Evolutionary conservation across 768 basidiomycete genomes (phyloP).

Genomic region (Suillus paluster): DNA sequence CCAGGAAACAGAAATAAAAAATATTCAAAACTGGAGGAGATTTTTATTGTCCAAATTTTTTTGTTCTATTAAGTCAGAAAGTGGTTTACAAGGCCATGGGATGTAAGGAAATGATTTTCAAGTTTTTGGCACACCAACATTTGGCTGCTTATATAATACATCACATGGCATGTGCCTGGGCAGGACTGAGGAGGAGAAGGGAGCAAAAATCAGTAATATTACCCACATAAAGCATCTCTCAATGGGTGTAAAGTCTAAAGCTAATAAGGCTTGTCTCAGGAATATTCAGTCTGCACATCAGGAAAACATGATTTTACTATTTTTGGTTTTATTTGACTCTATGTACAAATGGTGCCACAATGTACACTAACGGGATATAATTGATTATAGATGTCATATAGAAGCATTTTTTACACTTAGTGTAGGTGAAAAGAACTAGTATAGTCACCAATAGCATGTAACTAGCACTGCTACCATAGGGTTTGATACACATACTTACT

Average conservation of each 20-base stretch:
- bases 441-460: too few relatives aligned
- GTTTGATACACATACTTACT: too few relatives aligned
- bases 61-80: background rate
- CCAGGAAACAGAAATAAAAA: background rate
- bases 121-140: background rate
- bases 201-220: background rate
- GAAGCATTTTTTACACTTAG: too few relatives aligned
- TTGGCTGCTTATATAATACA: background rate
- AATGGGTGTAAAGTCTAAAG: background rate
- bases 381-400: too few relatives aligned
- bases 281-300: too few relatives aligned
- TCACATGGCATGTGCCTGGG: background rate
- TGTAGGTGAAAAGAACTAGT: too few relatives aligned
- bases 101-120: background rate
- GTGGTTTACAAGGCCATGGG: background rate
- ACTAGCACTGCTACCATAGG: too few relatives aligned
- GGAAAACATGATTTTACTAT: too few relatives aligned
- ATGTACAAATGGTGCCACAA: too few relatives aligned
- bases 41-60: background rate
- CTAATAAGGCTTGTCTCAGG: background rate
- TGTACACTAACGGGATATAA: too few relatives aligned
- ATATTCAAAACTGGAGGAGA: background rate
- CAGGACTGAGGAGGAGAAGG: background rate
- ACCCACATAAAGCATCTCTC: background rate
- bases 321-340: too few relatives aligned